Evolutionary conservation across 768 basidiomycete species (phyloP).

Genomic region (Xanthoconium stramineum): DNA sequence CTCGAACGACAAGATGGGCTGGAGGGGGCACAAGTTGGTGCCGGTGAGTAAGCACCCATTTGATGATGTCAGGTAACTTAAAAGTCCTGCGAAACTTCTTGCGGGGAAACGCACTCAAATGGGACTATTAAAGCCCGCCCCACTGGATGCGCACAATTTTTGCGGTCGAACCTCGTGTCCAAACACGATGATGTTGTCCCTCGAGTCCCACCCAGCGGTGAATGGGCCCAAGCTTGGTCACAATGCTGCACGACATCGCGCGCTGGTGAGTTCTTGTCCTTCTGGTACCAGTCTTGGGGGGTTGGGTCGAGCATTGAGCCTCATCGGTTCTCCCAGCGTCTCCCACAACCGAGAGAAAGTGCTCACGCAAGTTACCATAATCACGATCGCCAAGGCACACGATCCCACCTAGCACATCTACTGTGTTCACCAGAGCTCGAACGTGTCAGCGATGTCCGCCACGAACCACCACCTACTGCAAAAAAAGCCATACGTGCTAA

Average conservation of each 20-base stretch:
- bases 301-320: conserved; percentile 2
- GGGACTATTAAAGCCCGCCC: conserved; percentile 3
- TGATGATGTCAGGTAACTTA: not conserved
- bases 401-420: not conserved
- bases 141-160: not conserved
- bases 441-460: not conserved
- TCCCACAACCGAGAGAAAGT: not conserved
- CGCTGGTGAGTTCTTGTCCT: conserved; percentile 10
- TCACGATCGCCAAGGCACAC: not conserved
- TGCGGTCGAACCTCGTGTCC: not conserved
- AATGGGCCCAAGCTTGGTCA: not conserved
- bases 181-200: not conserved
- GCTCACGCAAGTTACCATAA: not conserved
- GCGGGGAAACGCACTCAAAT: not conserved
- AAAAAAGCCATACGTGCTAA: not conserved
- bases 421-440: not conserved
- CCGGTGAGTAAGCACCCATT: conserved; percentile 9
- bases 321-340: not conserved
- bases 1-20: not conserved
- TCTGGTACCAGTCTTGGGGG: not conserved
- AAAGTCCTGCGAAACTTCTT: conserved; percentile 6
- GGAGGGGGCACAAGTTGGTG: not conserved
- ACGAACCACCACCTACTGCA: not conserved
- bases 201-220: not conserved
- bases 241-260: not conserved